Evolutionary conservation across 2,329 filamentous ascomycete genomes (phyloP).

Genomic region (Colletotrichum cuscutae): DNA sequence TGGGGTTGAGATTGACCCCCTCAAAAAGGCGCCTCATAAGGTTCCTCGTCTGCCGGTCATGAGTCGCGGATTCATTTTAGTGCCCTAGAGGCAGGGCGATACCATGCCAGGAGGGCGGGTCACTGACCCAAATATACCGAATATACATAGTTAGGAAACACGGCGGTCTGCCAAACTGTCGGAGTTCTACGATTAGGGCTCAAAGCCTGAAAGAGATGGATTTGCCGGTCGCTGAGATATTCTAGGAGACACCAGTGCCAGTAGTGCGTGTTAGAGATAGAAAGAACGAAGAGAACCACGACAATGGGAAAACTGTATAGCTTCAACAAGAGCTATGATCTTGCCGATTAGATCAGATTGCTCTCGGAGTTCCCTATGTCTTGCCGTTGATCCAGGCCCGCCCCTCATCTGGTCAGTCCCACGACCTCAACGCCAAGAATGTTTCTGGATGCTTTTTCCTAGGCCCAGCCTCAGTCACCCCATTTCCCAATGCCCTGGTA

Average conservation of each 20-base stretch:
- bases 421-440: conserved; percentile 6
- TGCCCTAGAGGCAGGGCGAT: background rate
- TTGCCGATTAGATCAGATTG: background rate
- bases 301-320: too few species aligned
- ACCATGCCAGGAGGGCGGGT: background rate
- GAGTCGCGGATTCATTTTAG: conserved; percentile 18
- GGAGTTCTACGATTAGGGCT: background rate
- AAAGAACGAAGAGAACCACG: background rate
- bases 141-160: background rate
- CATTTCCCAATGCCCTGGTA: conserved; percentile 7
- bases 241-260: background rate
- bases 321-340: background rate
- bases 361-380: background rate
- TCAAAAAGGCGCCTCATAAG: background rate
- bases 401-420: background rate
- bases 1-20: conserved; percentile 1
- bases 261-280: too few species aligned
- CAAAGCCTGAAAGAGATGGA: background rate
- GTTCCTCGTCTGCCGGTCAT: conserved; percentile 10
- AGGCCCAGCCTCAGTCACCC: background rate
- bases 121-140: background rate
- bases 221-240: background rate
- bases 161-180: background rate
- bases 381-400: background rate
- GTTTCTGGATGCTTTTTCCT: background rate